phyloP scores from a whole-genome alignment of 108 stramenopile species.

The Cyclotella distinguenda region DNA sequence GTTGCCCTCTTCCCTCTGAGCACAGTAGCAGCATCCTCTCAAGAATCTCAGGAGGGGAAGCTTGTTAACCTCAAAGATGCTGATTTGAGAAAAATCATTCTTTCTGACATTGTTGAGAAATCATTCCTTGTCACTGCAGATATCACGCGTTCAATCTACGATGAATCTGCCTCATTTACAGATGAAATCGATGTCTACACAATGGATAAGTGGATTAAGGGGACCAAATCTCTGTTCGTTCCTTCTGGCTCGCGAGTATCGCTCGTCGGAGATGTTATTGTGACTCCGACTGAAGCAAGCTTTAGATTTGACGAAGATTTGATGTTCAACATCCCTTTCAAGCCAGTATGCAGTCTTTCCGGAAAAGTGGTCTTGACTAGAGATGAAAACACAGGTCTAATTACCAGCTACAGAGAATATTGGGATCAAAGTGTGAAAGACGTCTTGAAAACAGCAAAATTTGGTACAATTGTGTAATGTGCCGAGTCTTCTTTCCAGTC shows the following conservation, averaged over 20 bases:
- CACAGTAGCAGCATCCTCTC: slow-evolving; percentile 7
- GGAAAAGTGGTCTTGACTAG: slow-evolving; percentile 76
- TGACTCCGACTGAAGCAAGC: slow-evolving; percentile 37
- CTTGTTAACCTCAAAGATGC: slow-evolving; percentile 53
- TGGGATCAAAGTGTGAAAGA: slow-evolving; percentile 86
- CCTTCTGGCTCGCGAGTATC: slow-evolving; percentile 57
- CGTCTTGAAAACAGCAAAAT: slow-evolving; percentile 77
- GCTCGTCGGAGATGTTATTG: slow-evolving; percentile 64
- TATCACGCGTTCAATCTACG: slow-evolving; percentile 78
- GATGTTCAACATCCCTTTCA: slow-evolving; percentile 80
- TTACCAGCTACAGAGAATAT: slow-evolving; percentile 79
- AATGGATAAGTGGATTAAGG: slow-evolving; percentile 81
- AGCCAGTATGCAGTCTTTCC: slow-evolving; percentile 64
- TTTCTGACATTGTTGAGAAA: slow-evolving; percentile 60
- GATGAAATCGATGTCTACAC: slow-evolving; percentile 90
- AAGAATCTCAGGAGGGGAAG: slow-evolving; percentile 19
- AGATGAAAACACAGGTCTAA: slow-evolving; percentile 67
- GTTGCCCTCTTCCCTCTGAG: slow-evolving; percentile 31
- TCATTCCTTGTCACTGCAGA: slow-evolving; percentile 76
- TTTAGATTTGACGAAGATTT: slow-evolving; percentile 85
- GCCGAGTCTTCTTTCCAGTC: neutral
- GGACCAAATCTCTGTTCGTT: slow-evolving; percentile 79
- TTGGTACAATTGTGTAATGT: slow-evolving; percentile 40
- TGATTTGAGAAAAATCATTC: slow-evolving; percentile 60
- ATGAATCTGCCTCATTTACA: slow-evolving; percentile 75